Evolutionary conservation across 1,284 basidiomycete genomes (phyloP), one percentile per base, ranked within the genome.

Genomic region (Cryptococcus maquisensis): DNA sequence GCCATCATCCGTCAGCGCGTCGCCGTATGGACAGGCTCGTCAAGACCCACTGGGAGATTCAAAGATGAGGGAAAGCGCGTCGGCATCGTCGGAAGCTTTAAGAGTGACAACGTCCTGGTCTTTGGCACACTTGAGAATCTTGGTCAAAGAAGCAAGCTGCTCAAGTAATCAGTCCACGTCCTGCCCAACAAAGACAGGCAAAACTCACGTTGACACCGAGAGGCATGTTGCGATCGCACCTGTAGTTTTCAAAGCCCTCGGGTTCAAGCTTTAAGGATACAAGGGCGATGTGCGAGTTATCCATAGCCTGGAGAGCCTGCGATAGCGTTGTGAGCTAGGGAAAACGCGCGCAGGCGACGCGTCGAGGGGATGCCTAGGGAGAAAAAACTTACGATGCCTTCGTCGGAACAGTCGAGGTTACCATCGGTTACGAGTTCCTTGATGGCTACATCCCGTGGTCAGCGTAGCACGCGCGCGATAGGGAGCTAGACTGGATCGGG

Each of bases 251-350:
- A 80, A 97, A 97, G 32, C 89, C 89, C 0, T 82, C 79, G 0
- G 84, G 82, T 28, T 85, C 78, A 47, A 97, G 82, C 60, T 86
- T 82, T 48, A 75, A 70, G 18, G 73, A 72, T 38, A 98, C 95
- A 57, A 98, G 87, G 1, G 95, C 96, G 68, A 98, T 95, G 78
- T 98, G 96, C 6, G 95, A 98, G 83, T 97, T 98, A 81, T 98
- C 96, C 96, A 98, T 99, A 1, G 96, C 95, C 81, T 98, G 96
- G 15, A 97, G 82, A 54, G 84, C 84, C 85, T 86, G 60, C 24
- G 6, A 23, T 37, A 13, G 23, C 37, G 48, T 20, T 18, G 24
- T 36, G 46, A 38, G 28, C 24, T 23, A 20, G 12, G 21, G 28
- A 7, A 4, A 32, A n/a, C 7, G 10, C 28, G 39, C 20, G 32